Evolutionary conservation across 768 basidiomycete genomes (phyloP).

Genomic region (Chiua virens): DNA sequence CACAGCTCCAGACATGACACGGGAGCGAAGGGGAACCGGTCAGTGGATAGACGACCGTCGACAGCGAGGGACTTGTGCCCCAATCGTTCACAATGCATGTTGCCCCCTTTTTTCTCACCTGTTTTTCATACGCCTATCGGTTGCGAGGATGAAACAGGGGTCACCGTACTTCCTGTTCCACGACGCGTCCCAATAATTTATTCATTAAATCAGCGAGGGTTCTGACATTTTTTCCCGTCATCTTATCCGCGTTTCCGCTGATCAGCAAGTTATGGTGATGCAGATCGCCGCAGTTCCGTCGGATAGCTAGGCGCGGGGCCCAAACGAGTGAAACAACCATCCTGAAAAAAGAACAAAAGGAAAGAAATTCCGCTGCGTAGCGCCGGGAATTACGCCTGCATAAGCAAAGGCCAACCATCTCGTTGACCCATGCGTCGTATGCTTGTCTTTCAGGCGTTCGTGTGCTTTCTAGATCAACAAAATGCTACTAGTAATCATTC

Average conservation of each 20-base stretch:
- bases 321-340: neutral
- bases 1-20: neutral
- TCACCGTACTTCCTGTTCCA: slow-evolving; percentile 1
- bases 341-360: neutral
- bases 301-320: neutral
- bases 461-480: too few species aligned
- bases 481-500: too few species aligned
- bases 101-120: neutral
- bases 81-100: neutral
- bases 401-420: too few species aligned
- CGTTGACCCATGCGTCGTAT: too few species aligned
- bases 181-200: slow-evolving; percentile 8
- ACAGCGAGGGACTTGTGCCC: neutral
- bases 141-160: slow-evolving; percentile 23
- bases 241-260: neutral
- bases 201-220: slow-evolving; percentile 15
- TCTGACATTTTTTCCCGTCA: neutral
- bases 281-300: slow-evolving; percentile 11
- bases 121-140: slow-evolving; percentile 5
- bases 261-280: slow-evolving; percentile 12
- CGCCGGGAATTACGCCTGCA: too few species aligned
- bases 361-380: neutral
- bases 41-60: neutral
- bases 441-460: too few species aligned
- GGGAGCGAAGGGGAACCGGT: neutral